Percentiles rank a stretch among this genome's conserved stretches.
These are phyloP conservation scores for Phytophthora fragariaefolia DNA, from an alignment of 352 stramenopile genomes.

Conservation along the genomic window DNA sequence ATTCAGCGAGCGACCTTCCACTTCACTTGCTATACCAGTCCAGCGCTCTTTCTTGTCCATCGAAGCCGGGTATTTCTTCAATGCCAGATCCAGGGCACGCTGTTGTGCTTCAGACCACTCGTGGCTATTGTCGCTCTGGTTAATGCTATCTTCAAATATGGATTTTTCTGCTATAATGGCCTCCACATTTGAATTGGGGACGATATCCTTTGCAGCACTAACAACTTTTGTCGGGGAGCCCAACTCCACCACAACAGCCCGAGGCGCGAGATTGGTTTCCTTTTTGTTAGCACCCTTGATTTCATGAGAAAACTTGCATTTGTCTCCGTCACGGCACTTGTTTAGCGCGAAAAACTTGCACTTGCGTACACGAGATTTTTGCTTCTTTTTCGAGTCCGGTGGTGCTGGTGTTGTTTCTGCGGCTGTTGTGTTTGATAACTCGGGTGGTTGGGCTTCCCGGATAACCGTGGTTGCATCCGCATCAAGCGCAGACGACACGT, in stretches of 20 bases:
- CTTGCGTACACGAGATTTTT: constrained; percentile 32
- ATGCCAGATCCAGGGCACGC: constrained; percentile 60
- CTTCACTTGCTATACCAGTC: constrained; percentile 66
- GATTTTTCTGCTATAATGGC: neutral
- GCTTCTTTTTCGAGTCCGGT: constrained; percentile 30
- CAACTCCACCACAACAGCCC: constrained; percentile 32
- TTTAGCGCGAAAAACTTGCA: constrained; percentile 68
- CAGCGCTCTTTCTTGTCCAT: constrained; percentile 81
- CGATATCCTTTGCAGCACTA: neutral
- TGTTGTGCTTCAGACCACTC: constrained; percentile 77
- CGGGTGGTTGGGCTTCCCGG: constrained; percentile 19
- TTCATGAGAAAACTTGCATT: constrained; percentile 69
- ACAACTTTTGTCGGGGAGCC: constrained; percentile 5
- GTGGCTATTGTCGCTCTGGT: constrained; percentile 18
- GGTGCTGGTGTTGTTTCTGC: too few relatives aligned
- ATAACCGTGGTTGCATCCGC: constrained; percentile 13
- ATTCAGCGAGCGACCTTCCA: constrained; percentile 73
- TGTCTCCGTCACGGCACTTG: constrained; percentile 57
- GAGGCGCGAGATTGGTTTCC: neutral
- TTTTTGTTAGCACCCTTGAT: constrained; percentile 20
- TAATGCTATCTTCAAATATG: neutral
- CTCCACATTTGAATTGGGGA: neutral
- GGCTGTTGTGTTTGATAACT: constrained; percentile 2
- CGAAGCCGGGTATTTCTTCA: constrained; percentile 75
- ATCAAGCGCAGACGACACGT: constrained; percentile 1